phyloP scores from a whole-genome alignment of 163 green algal genomes.

The Chlorella variabilis region DNA sequence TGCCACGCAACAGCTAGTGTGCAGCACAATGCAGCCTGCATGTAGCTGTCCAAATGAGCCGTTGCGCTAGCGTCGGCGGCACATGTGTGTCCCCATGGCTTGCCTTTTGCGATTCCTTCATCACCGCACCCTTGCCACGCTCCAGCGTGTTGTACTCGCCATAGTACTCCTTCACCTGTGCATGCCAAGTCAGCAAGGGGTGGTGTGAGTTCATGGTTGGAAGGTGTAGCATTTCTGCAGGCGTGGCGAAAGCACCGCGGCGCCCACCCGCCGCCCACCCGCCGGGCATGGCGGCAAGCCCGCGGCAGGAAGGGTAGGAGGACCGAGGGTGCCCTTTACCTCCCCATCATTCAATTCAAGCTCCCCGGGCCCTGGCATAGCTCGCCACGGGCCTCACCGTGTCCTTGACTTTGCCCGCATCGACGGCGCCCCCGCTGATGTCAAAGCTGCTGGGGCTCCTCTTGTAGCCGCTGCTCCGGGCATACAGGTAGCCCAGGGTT shows the following conservation, averaged over 20 bases:
- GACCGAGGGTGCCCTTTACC: background rate
- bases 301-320: background rate
- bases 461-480: conserved; percentile 31
- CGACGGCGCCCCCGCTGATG: conserved; percentile 75
- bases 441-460: conserved; percentile 72
- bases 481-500: conserved; percentile 20
- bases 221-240: too few relatives aligned
- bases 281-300: background rate
- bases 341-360: background rate
- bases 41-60: too few relatives aligned
- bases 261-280: background rate
- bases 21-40: too few relatives aligned
- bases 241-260: background rate
- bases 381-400: background rate
- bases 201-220: too few relatives aligned
- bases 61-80: too few relatives aligned
- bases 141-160: conserved; percentile 76
- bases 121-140: conserved; percentile 74
- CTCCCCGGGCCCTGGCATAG: too few relatives aligned
- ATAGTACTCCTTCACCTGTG: conserved; percentile 67
- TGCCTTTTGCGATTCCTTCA: conserved; percentile 68
- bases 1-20: too few relatives aligned
- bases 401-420: conserved; percentile 64
- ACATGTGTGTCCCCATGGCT: too few relatives aligned
- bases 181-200: too few relatives aligned